phyloP scores from a whole-genome alignment of 257 asterid species.

The Primulina huaijiensis region DNA sequence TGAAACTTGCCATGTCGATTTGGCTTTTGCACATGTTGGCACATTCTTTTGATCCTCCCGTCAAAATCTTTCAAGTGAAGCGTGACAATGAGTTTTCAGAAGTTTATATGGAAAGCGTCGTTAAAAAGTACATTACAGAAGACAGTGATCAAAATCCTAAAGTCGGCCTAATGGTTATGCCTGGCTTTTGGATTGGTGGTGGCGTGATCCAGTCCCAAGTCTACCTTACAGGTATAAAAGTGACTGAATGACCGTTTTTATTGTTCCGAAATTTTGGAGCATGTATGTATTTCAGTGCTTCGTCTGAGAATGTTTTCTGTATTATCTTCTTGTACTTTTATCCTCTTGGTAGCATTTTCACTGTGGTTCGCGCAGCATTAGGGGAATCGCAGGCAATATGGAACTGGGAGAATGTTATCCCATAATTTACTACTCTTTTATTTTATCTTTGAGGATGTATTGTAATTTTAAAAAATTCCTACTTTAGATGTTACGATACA shows the following conservation, averaged over 20 bases:
- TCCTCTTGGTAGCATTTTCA: not conserved
- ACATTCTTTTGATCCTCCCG: constrained; percentile 73
- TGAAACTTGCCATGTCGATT: constrained; percentile 78
- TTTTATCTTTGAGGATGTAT: no score
- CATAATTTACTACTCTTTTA: no score
- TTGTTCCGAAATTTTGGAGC: not conserved
- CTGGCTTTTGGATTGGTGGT: constrained; percentile 97
- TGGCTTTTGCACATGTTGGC: constrained; percentile 93
- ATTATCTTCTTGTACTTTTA: not conserved
- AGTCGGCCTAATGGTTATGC: constrained; percentile 93
- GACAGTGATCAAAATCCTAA: constrained; percentile 71
- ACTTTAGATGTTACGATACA: no score
- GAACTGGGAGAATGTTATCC: not conserved
- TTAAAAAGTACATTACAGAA: constrained; percentile 54
- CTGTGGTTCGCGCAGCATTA: not conserved
- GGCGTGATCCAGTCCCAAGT: constrained; percentile 83
- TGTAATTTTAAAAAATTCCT: no score
- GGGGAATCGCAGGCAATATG: not conserved
- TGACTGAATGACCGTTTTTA: constrained; percentile 44
- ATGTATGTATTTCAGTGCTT: constrained; percentile 27
- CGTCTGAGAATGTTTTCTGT: not conserved
- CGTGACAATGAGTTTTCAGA: constrained; percentile 80
- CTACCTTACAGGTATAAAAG: constrained; percentile 73
- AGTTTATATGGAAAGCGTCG: constrained; percentile 87
- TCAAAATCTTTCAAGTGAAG: constrained; percentile 81